phyloP scores from a whole-genome alignment of 1,139 yeast species.

The Taphrina wiesneri region DNA sequence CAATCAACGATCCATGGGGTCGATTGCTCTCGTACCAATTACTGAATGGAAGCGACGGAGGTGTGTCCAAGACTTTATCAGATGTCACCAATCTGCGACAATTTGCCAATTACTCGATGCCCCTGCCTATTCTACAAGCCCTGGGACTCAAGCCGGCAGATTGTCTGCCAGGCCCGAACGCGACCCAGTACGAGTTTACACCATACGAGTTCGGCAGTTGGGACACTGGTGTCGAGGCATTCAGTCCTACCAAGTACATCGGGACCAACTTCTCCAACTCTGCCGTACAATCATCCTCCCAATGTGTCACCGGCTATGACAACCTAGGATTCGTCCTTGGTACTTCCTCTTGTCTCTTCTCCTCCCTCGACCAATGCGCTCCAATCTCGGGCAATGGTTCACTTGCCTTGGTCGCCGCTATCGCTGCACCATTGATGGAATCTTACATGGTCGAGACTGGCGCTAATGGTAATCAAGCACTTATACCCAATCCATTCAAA shows the following conservation, averaged over 20 bases:
- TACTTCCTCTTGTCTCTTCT: constrained; percentile 74
- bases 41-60: constrained; percentile 59
- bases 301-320: constrained; percentile 63
- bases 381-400: constrained; percentile 59
- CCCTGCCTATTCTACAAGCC: constrained; percentile 83
- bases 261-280: constrained; percentile 72
- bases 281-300: constrained; percentile 44
- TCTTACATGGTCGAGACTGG: constrained; percentile 52
- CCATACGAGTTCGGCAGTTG: constrained; percentile 85
- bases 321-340: constrained; percentile 73
- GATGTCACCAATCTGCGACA: constrained; percentile 57
- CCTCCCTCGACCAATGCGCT: constrained; percentile 56
- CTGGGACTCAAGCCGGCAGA: constrained; percentile 79
- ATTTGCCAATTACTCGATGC: constrained; percentile 70
- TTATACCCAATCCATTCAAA: constrained; percentile 47
- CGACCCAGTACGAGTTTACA: constrained; percentile 65
- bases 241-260: constrained; percentile 68
- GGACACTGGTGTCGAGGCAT: constrained; percentile 79
- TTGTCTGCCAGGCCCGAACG: constrained; percentile 41
- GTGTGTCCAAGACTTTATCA: constrained; percentile 70
- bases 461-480: constrained; percentile 79
- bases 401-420: constrained; percentile 53
- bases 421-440: constrained; percentile 42
- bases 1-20: constrained; percentile 90
- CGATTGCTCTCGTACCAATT: constrained; percentile 79